Evolutionary conservation across 306 rosid genomes (phyloP), one percentile per base, ranked within the genome.

Genomic region (Prunus mume): DNA sequence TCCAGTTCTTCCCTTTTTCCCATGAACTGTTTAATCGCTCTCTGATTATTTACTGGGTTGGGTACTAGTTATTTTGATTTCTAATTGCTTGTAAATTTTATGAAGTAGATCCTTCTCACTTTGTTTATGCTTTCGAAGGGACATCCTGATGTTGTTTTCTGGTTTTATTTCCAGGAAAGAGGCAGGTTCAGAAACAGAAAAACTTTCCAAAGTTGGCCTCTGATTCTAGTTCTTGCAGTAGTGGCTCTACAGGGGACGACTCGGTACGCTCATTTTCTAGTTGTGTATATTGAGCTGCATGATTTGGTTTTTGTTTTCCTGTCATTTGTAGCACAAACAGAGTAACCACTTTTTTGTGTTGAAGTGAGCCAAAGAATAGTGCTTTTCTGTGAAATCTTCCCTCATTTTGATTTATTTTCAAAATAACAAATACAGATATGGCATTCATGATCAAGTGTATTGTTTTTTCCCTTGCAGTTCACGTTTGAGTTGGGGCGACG

Each of bases 401-500:
- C 49, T 73, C 12, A 9, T 76, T 54, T 75, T 65, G 68, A 45
- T 43, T 46, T 62, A 28, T 73, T 12, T 75, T 66, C 24, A 58
- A 60, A 69, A 58, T 24, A 68, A 34, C 49, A 72, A 32, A 51
- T 38, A 65, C 69, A 17, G 24, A 54, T 9, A 43, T 71, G 73
- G 77, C 32, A 28, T 60, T 78, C 41, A 47, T 79, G 69, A 34
- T 52, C 17, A 69, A 73, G 15, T 76, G 34, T 61, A 60, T 71
- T 32, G 30, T 12, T 30, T 81, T 82, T 56, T n/a, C 7, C 70
- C 65, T 79, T 81, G 86, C 87, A 90, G 99, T 89, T 83, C 71
- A 82, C 88, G 0, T 83, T 70, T 75, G 86, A 92, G 80, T 88
- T 83, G 49, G 88, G 85, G 46, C 72, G 85, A 92, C 86, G 80